Percentiles rank a stretch among this genome's conserved stretches.
Conservation (phyloP, 164 flowering plant species). For the Dillenia turbinata region DNA sequence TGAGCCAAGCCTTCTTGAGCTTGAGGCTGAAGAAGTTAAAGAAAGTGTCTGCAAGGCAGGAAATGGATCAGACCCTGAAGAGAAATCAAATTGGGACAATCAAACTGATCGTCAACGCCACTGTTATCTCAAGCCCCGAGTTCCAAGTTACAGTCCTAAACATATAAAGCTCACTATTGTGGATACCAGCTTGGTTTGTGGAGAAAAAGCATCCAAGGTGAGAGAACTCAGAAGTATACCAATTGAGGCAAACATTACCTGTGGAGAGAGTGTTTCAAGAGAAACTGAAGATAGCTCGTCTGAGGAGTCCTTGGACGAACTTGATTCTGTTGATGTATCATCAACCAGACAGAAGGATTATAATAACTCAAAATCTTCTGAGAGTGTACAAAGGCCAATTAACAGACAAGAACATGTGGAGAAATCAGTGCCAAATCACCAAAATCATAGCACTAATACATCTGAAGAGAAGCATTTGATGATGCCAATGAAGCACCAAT, state of each 20-base stretch:
- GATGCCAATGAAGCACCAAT: slow-evolving; percentile 23
- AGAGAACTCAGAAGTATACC: slow-evolving; percentile 54
- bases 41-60: slow-evolving; percentile 25
- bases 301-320: slow-evolving; percentile 9
- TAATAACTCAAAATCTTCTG: slow-evolving; percentile 7
- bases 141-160: slow-evolving; percentile 15
- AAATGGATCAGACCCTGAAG: slow-evolving; percentile 17
- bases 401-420: slow-evolving; percentile 9
- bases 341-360: slow-evolving; percentile 7
- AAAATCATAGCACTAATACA: slow-evolving; percentile 4
- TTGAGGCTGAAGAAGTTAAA: slow-evolving; percentile 37
- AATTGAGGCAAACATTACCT: slow-evolving; percentile 16
- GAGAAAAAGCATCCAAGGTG: slow-evolving; percentile 27
- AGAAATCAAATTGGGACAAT: slow-evolving; percentile 22
- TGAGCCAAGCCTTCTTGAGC: slow-evolving; percentile 70
- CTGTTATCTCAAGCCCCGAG: slow-evolving; percentile 55
- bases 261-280: slow-evolving; percentile 9
- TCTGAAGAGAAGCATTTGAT: slow-evolving; percentile 16
- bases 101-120: slow-evolving; percentile 25
- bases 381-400: not conserved
- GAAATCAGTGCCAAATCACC: slow-evolving; percentile 5
- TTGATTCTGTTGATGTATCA: slow-evolving; percentile 15
- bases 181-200: slow-evolving; percentile 54
- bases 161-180: slow-evolving; percentile 54
- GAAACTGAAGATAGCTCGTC: slow-evolving; percentile 21